phyloP scores from a whole-genome alignment of 192 early-diverging fungal genomes.

The Rhizoclosmatium sp. region DNA sequence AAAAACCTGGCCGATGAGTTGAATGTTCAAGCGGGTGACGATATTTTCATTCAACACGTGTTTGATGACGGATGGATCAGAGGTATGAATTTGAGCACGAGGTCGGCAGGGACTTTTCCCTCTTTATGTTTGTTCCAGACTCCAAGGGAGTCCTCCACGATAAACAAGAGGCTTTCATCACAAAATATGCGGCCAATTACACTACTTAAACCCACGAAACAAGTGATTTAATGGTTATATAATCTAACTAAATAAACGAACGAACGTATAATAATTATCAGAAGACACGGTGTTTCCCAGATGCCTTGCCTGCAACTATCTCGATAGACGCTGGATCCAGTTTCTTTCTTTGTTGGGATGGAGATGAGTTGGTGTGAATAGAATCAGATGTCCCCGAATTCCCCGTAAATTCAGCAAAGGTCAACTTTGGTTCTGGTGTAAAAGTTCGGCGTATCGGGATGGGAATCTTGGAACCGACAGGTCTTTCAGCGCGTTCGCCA shows the following conservation, averaged over 20 bases:
- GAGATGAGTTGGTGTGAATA: not conserved
- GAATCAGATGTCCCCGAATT: not conserved
- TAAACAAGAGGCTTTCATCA: too few species aligned
- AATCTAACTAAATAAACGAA: not conserved
- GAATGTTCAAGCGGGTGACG: not conserved
- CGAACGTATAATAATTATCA: not conserved
- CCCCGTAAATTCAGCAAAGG: not conserved
- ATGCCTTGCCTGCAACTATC: not conserved
- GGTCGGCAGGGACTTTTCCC: not conserved
- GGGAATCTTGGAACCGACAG: not conserved
- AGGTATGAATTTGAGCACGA: not conserved
- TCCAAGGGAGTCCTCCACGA: not conserved
- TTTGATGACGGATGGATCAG: not conserved
- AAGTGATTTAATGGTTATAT: not conserved
- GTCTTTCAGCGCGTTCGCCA: not conserved
- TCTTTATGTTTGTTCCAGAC: not conserved
- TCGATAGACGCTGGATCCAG: too few species aligned
- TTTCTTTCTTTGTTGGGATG: not conserved
- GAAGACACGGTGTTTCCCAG: not conserved
- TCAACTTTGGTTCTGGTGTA: not conserved
- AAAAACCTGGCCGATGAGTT: not conserved
- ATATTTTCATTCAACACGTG: not conserved
- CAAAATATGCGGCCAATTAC: not conserved
- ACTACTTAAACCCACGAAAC: not conserved
- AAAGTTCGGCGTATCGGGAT: not conserved